phyloP scores from a whole-genome alignment of 345 rosid genomes.

The Populus ilicifolia region DNA sequence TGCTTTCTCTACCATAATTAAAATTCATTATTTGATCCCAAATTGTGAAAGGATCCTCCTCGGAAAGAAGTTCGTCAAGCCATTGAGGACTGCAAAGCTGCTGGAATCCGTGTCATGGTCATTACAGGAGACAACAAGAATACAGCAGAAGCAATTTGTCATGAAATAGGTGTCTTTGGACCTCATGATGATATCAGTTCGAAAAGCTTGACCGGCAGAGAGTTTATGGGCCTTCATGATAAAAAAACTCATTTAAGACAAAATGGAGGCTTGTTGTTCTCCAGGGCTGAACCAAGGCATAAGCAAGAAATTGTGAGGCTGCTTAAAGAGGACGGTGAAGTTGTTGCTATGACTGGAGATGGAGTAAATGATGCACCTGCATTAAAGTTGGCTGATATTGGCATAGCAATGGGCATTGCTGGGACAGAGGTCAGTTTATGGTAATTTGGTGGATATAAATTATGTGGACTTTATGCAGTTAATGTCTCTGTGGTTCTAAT shows the following conservation, averaged over 20 bases:
- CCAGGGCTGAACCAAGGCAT: constrained; percentile 97
- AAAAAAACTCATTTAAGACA: constrained; percentile 60
- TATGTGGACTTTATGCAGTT: not conserved
- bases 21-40: constrained; percentile 7
- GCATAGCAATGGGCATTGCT: constrained; percentile 94
- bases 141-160: constrained; percentile 95
- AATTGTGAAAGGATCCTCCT: constrained; percentile 77
- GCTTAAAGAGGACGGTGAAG: constrained; percentile 98
- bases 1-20: not conserved
- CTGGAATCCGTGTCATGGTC: constrained; percentile 97
- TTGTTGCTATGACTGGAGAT: constrained; percentile 99
- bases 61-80: constrained; percentile 92
- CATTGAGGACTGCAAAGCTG: constrained; percentile 87
- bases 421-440: constrained; percentile 71
- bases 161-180: constrained; percentile 89
- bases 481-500: not conserved
- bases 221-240: constrained; percentile 58
- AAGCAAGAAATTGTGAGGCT: constrained; percentile 96
- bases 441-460: not conserved
- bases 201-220: constrained; percentile 78
- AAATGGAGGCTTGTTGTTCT: constrained; percentile 75
- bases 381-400: constrained; percentile 92
- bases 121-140: constrained; percentile 93
- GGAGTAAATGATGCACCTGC: constrained; percentile 99
- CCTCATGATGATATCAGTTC: constrained; percentile 53